A percentile compares a stretch with the other conserved stretches of the same genome.
Conservation (phyloP, 1,139 yeast species). For the Arxiozyma telluris region DNA sequence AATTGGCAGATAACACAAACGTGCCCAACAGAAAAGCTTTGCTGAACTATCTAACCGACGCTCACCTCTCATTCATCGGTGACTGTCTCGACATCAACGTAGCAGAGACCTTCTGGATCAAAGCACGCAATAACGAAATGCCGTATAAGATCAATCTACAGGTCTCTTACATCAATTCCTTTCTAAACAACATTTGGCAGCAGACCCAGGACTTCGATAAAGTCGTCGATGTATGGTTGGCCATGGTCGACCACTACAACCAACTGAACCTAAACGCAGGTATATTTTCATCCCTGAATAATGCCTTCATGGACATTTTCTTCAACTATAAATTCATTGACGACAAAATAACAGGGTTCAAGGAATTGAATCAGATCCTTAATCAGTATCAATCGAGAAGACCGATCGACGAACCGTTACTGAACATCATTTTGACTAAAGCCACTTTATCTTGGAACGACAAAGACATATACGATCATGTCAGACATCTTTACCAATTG, state of each 20-base stretch:
- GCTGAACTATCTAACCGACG: conserved; percentile 43
- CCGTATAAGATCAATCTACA: conserved; percentile 66
- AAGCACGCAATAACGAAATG: conserved; percentile 53
- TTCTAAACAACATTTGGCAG: conserved; percentile 54
- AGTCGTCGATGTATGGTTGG: conserved; percentile 53
- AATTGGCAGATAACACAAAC: not conserved
- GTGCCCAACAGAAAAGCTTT: not conserved
- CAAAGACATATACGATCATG: conserved; percentile 51
- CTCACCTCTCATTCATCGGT: conserved; percentile 73
- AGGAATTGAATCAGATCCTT: conserved; percentile 48
- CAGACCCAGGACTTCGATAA: conserved; percentile 47
- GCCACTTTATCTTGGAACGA: conserved; percentile 55
- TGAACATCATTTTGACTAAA: conserved; percentile 66
- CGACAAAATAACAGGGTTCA: conserved; percentile 47
- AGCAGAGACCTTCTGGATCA: conserved; percentile 63
- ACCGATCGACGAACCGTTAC: conserved; percentile 64
- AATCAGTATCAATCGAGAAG: conserved; percentile 46
- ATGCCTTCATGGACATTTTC: conserved; percentile 57
- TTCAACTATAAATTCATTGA: conserved; percentile 45
- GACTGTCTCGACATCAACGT: conserved; percentile 62
- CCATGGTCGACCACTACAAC: conserved; percentile 45
- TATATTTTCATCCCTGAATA: conserved; percentile 57
- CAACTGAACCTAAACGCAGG: conserved; percentile 53
- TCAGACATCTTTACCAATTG: conserved; percentile 50
- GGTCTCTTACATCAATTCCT: conserved; percentile 62